Base-by-base conservation (phyloP, 371 early-diverging fungal species). In the Rhizomucor miehei region DNA sequence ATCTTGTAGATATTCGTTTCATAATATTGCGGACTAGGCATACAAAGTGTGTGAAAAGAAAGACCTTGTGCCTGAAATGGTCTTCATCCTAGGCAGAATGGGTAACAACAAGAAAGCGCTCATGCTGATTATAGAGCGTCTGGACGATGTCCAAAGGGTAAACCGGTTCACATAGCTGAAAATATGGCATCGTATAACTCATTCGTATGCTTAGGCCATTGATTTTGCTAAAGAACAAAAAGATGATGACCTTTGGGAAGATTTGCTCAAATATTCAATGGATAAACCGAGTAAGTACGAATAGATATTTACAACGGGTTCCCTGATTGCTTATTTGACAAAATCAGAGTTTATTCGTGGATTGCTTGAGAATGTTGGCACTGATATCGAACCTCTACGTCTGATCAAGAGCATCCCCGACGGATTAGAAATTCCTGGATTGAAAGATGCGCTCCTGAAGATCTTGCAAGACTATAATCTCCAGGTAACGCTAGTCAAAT, bases 221-320 rank as follows among this genome's bases (percentile, higher is more conserved):
- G 94, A 94, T 48, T 98, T 96, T 80, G 94, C 95, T 0, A 92
- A 93, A 75, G 95, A 96, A 48, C 96, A 97, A 73, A 90, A 92
- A 54, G 97, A 98, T 69, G 86, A 88, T 23, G 92, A 89, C 16
- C 74, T 98, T 46, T 98, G 98, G 98, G 90, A 93, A 60, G 97
- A 97, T 66, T 64, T 98, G 38, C 70, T 97, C 19, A 85, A 72
- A 20, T 92, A 91, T 63, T 87, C 92, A 0, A 84, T 88, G 84
- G 89, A 93, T 59, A 91, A 94, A 56, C 94, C 93, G 41, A 66
- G 90, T 89, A 80, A 61, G 71, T 64, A 13, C 46, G n/a, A n/a
- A n/a, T n/a, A n/a, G n/a, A 29, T 19, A 6, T 20, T 1, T n/a
- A 0, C 41, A 35, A 20, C 3, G 11, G 2, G 0, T 0, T 16